These are phyloP conservation scores for Globisporangium megalacanthum DNA, from an alignment of 352 stramenopile genomes.

Conservation along the genomic window DNA sequence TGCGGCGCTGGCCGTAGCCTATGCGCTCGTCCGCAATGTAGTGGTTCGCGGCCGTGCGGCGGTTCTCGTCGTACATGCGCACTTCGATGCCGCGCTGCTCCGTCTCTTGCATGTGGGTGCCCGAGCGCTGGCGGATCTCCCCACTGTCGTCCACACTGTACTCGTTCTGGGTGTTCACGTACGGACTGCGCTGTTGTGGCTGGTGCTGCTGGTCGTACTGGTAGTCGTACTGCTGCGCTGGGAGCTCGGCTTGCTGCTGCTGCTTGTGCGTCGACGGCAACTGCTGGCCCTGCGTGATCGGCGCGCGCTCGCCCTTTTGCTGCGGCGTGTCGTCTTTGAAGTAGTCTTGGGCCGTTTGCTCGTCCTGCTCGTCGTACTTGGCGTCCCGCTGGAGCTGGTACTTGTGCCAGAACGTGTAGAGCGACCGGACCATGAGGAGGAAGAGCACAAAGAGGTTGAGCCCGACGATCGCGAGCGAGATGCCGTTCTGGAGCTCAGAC, in stretches of 20 bases:
- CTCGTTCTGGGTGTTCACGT: slow-evolving; percentile 27
- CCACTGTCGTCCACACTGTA: slow-evolving; percentile 19
- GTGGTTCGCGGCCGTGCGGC: slow-evolving; percentile 37
- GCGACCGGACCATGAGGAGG: slow-evolving; percentile 54
- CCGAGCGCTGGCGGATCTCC: slow-evolving; percentile 54
- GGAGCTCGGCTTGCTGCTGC: slow-evolving; percentile 6
- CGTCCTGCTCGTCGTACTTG: slow-evolving; percentile 48
- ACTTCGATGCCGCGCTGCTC: slow-evolving; percentile 21
- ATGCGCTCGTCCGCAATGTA: slow-evolving; percentile 42
- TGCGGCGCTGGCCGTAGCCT: slow-evolving; percentile 38
- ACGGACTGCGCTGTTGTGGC: slow-evolving; percentile 25
- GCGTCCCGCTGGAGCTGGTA: slow-evolving; percentile 59
- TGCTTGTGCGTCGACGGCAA: slow-evolving; percentile 7
- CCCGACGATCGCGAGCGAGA: slow-evolving; percentile 61
- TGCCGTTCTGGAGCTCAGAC: slow-evolving; percentile 54
- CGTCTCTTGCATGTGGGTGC: slow-evolving; percentile 35
- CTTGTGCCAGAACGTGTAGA: slow-evolving; percentile 75
- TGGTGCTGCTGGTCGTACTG: slow-evolving; percentile 14
- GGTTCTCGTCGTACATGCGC: slow-evolving; percentile 32
- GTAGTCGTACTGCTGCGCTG: background rate
- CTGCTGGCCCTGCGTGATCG: slow-evolving; percentile 14
- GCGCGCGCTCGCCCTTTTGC: slow-evolving; percentile 24
- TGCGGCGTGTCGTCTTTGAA: slow-evolving; percentile 59
- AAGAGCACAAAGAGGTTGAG: slow-evolving; percentile 66
- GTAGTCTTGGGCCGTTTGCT: slow-evolving; percentile 55